Evolutionary conservation across 345 rosid genomes (phyloP).

Genomic region (Clarkia xantiana): DNA sequence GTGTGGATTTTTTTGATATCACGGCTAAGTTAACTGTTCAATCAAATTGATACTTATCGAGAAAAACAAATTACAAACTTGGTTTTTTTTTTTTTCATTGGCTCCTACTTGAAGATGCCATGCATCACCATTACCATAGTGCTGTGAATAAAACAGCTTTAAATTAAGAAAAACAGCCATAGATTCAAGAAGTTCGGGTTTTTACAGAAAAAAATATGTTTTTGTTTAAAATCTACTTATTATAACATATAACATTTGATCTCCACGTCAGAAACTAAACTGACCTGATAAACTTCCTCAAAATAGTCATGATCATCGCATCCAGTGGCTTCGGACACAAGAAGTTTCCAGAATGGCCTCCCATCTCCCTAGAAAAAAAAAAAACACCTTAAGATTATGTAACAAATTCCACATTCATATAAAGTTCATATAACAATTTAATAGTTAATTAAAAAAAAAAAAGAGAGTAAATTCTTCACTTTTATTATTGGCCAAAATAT

Average conservation of each 20-base stretch:
- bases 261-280: constrained; percentile 3
- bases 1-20: no score
- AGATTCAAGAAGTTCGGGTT: no score
- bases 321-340: constrained; percentile 82
- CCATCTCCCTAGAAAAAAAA: constrained; percentile 59
- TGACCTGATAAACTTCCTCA: constrained; percentile 77
- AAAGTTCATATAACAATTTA: no score
- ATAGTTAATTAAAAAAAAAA: no score
- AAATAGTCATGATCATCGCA: constrained; percentile 53
- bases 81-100: constrained; percentile 20
- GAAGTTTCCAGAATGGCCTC: constrained; percentile 70
- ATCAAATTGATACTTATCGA: constrained; percentile 12
- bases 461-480: no score
- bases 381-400: no score
- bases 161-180: no score
- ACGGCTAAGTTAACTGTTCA: constrained; percentile 76
- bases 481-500: no score
- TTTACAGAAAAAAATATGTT: no score
- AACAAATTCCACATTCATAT: no score
- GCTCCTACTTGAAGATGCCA: constrained; percentile 87
- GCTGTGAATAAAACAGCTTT: constrained; percentile 21
- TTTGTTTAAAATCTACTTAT: no score
- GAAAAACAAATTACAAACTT: constrained; percentile 11
- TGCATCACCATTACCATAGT: constrained; percentile 67
- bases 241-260: not conserved